Base-by-base conservation (phyloP, 225 moss, liverwort and hornwort species). In the Physcomitrium patens region DNA sequence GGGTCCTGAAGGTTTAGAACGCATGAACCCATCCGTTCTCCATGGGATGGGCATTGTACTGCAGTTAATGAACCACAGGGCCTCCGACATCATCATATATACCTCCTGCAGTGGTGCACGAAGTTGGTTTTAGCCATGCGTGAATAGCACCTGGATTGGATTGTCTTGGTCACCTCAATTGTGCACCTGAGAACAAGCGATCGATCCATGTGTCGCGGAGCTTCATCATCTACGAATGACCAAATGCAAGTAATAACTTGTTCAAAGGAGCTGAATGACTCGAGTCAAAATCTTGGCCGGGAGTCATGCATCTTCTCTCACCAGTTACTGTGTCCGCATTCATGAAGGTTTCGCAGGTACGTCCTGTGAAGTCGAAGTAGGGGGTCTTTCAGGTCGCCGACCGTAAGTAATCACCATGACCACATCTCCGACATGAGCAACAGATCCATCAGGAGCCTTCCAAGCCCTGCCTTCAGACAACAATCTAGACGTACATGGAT, bases 351-450 rank as follows among this genome's bases (percentile, higher is more conserved):
- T 37, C 7, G 7, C 5, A 37, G 7, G 31, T 37, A 37, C 31
- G 31, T 37, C 31, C 7, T 37, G 31, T 37, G 31, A 37, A 58
- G 58, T 10, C 9, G 22, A 8, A 22, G 24, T 9, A 50, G 80
- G 14, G 17, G 31, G 16, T 24, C 17, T 60, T 26, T 15, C 56
- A 43, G 60, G 85, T 69, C 83, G 91, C 72, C 87, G 86, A 60
- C 87, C 71, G 48, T 96, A 96, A n/a, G 90, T 90, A 23, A 96
- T 84, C 72, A 93, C 90, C 85, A 96, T 91, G 67, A 96, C 86
- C 44, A 88, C 83, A 65, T 96, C 93, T 56, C 81, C 89, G 8
- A 89, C 88, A 64, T 85, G 74, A 27, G 83, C 79, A 74, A 88
- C 74, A 41, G 79, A 71, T 13, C 79, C 82, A 63, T 87, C 81